phyloP scores from a whole-genome alignment of 169 alveolate species.

The Ichthyophthirius multifiliis region DNA sequence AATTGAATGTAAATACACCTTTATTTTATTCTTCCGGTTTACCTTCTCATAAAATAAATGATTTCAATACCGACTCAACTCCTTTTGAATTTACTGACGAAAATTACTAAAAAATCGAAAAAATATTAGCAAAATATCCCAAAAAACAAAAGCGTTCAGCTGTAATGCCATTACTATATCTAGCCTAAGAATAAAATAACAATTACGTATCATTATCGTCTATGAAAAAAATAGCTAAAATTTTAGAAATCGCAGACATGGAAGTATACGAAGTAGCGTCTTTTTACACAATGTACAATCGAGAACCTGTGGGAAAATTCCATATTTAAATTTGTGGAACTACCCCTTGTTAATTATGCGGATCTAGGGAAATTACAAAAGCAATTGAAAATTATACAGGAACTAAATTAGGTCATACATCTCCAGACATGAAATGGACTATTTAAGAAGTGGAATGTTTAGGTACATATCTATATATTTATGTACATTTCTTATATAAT shows the following conservation, averaged over 20 bases:
- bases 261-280: constrained; percentile 77
- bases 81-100: constrained; percentile 78
- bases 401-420: constrained; percentile 61
- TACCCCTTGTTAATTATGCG: constrained; percentile 77
- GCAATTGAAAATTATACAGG: constrained; percentile 54
- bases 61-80: constrained; percentile 48
- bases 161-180: constrained; percentile 56
- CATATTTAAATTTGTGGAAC: constrained; percentile 82
- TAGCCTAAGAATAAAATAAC: constrained; percentile 71
- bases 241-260: constrained; percentile 77
- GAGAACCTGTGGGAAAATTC: constrained; percentile 78
- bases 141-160: constrained; percentile 69
- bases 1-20: no score
- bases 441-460: constrained; percentile 77
- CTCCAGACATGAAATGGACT: constrained; percentile 75
- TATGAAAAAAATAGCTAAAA: constrained; percentile 78
- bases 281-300: constrained; percentile 79
- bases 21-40: constrained; percentile 34
- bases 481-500: background rate
- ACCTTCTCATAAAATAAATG: constrained; percentile 47
- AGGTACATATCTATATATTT: constrained; percentile 8
- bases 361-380: constrained; percentile 63
- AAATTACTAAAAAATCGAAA: constrained; percentile 58
- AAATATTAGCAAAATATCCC: constrained; percentile 62
- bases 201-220: constrained; percentile 76